Base-by-base conservation (phyloP, 306 rosid species). In the Citrullus amarus region DNA sequence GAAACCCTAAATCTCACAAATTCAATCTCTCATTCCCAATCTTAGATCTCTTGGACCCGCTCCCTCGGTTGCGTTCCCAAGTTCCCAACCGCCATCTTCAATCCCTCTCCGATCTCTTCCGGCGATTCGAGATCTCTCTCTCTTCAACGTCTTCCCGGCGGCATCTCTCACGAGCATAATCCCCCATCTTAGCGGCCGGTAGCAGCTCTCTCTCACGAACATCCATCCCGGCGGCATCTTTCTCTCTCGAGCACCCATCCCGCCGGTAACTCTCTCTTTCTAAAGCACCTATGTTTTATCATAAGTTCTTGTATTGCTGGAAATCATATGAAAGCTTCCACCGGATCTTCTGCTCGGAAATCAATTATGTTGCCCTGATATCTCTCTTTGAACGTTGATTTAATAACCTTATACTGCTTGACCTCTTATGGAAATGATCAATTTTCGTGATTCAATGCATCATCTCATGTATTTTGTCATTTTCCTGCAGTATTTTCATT, bases 1-100 rank as follows among this genome's bases (percentile, higher is more conserved):
- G 51, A 67, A 67, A 67, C 48, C 73, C 73, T 67, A 67, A 67
- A 39, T 67, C 73, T 41, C 73, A 39, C 71, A 15, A 63, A 67
- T 39, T 20, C 51, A 38, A 32, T 58, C 63, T 58, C 32, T 10
- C 63, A 58, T 58, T 58, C 25, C 4, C 34, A 3, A 30, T 39
- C 46, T 38, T 17, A 38, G 72, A 65, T 65, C 30, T 65, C n/a
- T 62, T 28, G 51, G 53, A 50, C 1, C 53, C 43, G 9, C 16
- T n/a, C 15, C 51, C 10, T 12, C 48, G 25, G 8, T 65, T 65
- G 71, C 71, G 8, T 36, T 0, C 6, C 51, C 72, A 38, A 66
- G 2, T 67, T 41, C 16, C 16, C 53, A 12, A 9, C 50, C 39
- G 34, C 56, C 57, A 6, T 44, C 34, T 43, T 70, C 55, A 44